phyloP scores from a whole-genome alignment of 805 yeast genomes.

The Komagataella mondaviorum region DNA sequence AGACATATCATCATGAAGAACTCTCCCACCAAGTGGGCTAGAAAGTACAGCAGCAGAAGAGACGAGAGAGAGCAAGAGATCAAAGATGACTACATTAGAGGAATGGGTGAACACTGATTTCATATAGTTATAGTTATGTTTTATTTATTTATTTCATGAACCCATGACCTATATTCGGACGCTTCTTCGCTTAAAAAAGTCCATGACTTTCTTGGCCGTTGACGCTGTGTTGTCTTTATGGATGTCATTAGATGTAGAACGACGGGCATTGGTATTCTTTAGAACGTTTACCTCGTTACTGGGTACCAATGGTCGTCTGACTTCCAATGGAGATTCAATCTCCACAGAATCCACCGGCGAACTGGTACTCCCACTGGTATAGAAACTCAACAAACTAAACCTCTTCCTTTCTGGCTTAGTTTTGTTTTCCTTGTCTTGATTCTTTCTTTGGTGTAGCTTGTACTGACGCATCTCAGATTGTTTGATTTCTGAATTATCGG shows the following conservation, averaged over 20 bases:
- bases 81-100: slow-evolving; percentile 20
- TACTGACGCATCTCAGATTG: not conserved
- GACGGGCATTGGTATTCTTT: slow-evolving; percentile 6
- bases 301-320: slow-evolving; percentile 13
- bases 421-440: slow-evolving; percentile 11
- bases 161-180: slow-evolving; percentile 17
- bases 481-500: not conserved
- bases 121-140: not conserved
- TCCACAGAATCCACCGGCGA: not conserved
- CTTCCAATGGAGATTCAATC: not conserved
- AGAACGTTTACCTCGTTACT: slow-evolving; percentile 16
- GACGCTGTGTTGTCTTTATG: slow-evolving; percentile 43
- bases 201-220: slow-evolving; percentile 68
- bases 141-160: not conserved
- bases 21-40: slow-evolving; percentile 21
- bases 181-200: slow-evolving; percentile 61
- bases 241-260: slow-evolving; percentile 18
- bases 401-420: slow-evolving; percentile 16
- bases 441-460: slow-evolving; percentile 5
- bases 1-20: slow-evolving; percentile 25
- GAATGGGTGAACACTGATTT: slow-evolving; percentile 16
- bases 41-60: slow-evolving; percentile 18
- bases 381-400: slow-evolving; percentile 25
- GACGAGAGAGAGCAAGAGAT: slow-evolving; percentile 18
- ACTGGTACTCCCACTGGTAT: slow-evolving; percentile 10